These are phyloP conservation scores for Pisolithus microcarpus DNA, from an alignment of 768 basidiomycete genomes.

Conservation along the genomic window DNA sequence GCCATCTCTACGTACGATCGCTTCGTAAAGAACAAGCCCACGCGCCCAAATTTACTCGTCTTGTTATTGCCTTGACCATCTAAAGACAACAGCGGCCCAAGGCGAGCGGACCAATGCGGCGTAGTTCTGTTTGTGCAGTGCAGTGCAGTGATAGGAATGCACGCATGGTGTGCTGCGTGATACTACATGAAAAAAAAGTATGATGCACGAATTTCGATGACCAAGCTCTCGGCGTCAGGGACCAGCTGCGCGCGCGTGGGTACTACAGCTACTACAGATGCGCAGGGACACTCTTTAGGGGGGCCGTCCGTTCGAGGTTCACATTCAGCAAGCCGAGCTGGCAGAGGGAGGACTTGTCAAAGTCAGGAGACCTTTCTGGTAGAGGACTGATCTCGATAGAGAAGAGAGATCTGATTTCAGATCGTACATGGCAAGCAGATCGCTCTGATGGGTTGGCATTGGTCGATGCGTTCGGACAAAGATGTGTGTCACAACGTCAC, in stretches of 20 bases:
- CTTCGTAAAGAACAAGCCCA: neutral
- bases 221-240: too few relatives aligned
- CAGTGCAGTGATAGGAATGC: too few relatives aligned
- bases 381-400: slow-evolving; percentile 1
- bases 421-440: slow-evolving; percentile 7
- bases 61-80: neutral
- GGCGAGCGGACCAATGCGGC: neutral
- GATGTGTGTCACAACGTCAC: neutral
- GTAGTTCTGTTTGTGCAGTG: neutral
- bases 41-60: neutral
- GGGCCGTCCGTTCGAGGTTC: too few relatives aligned
- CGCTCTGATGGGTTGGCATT: slow-evolving; percentile 3
- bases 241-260: too few relatives aligned
- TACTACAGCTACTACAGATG: too few relatives aligned
- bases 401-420: slow-evolving; percentile 5
- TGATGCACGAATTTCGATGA: too few relatives aligned
- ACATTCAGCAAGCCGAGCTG: neutral
- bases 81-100: neutral
- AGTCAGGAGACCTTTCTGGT: slow-evolving; percentile 7
- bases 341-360: neutral
- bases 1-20: neutral
- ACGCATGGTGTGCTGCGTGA: too few relatives aligned
- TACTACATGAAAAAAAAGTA: too few relatives aligned
- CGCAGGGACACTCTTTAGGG: too few relatives aligned
- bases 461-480: neutral